Base-by-base conservation (phyloP, 306 rosid genomes). In the Amphicarpaea edgeworthii region DNA sequence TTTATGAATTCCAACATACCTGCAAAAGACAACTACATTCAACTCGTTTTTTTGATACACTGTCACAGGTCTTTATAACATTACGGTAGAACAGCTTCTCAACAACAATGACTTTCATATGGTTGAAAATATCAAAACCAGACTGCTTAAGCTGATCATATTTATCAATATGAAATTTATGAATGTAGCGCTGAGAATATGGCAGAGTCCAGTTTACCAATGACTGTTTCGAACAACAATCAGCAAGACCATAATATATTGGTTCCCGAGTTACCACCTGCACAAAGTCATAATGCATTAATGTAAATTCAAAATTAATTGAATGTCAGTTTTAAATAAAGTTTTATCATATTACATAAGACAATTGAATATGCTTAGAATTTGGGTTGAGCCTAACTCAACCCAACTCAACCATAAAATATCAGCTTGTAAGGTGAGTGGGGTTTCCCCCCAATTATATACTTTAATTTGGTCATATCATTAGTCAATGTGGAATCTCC, bases 241-340 rank as follows among this genome's bases (percentile, higher is more conserved):
- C 91, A 79, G 80, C 83, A 68, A 40, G 68, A 73, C 93, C 90
- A 81, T 85, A 68, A 85, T 79, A 86, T 78, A 90, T 85, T 63
- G 97, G 90, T 83, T 92, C 92, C 15, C 90, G 98, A 73, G 93
- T 90, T 32, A 94, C 95, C 77, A 90, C 88, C 98, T 94, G 93
- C 88, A 87, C 32, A 53, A 19, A 53, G 55, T 49, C 78, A 70
- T 74, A 78, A 79, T 19, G 34, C 79, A 81, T 23, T 69, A 17
- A 68, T 15, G 60, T 50, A 66, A 57, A 57, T 8, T 57, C 43
- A 21, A 61, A 19, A 49, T 24, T 53, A 67, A 20, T 14, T 1
- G 4, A 46, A 47, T 38, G 24, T 5, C 38, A 51, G 51, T 0
- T 51, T 28, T 3, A 30, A 28, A 7, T 61, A n/a, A n/a, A n/a